phyloP scores from a whole-genome alignment of 257 asterid species.

The Solanum peruvianum region DNA sequence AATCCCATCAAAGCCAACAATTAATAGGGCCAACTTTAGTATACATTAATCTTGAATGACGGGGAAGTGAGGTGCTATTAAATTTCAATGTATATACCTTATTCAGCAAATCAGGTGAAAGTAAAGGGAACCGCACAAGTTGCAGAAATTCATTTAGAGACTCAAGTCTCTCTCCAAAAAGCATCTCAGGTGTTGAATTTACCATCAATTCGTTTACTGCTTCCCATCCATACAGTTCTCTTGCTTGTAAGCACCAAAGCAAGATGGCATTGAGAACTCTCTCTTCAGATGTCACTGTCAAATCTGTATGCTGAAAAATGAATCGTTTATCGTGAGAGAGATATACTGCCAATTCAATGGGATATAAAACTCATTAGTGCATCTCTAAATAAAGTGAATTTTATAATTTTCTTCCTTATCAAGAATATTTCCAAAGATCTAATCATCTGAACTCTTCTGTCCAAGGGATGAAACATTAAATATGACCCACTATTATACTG shows the following conservation, averaged over 20 bases:
- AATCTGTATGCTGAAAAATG: constrained; percentile 79
- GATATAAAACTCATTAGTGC: not conserved
- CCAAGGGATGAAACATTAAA: not conserved
- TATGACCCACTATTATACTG: not conserved
- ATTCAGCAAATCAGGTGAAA: constrained; percentile 44
- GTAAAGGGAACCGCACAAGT: constrained; percentile 72
- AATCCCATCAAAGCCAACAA: not conserved
- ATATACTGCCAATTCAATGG: not conserved
- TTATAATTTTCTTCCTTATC: not conserved
- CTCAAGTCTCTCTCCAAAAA: constrained; percentile 54
- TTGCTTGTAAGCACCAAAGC: constrained; percentile 63
- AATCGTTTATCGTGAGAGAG: constrained; percentile 4
- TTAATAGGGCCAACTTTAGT: not conserved
- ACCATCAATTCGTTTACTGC: constrained; percentile 43
- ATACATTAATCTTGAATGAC: not conserved
- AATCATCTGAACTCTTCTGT: not conserved
- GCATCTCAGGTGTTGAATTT: constrained; percentile 35
- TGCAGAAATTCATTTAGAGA: constrained; percentile 35
- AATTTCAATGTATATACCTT: constrained; percentile 33
- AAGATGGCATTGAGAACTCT: constrained; percentile 81
- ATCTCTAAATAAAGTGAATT: not conserved
- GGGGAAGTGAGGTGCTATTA: not conserved
- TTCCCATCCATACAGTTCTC: constrained; percentile 67
- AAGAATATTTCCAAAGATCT: not conserved
- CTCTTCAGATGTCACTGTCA: constrained; percentile 94